Percentiles rank a stretch among this genome's conserved stretches.
These are phyloP conservation scores for Withania somnifera DNA, from an alignment of 305 asterid genomes.

Conservation along the genomic window DNA sequence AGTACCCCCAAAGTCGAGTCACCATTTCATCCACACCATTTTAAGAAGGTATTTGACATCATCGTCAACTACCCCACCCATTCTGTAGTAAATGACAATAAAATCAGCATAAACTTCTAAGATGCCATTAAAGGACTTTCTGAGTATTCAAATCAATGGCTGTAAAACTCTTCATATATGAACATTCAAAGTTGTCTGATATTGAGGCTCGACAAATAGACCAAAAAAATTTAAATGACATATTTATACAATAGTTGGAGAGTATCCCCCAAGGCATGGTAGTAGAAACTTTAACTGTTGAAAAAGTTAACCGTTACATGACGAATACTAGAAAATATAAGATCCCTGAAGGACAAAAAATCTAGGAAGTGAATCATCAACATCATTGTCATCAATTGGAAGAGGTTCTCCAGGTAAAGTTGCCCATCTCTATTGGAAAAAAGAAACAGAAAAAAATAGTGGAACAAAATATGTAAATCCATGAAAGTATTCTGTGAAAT, in stretches of 20 bases:
- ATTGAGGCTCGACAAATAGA: not conserved
- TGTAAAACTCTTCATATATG: not conserved
- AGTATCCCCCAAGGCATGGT: not conserved
- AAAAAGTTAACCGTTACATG: slow-evolving; percentile 46
- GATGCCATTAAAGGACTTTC: not conserved
- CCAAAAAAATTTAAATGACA: not conserved
- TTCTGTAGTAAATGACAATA: not conserved
- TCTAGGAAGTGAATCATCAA: slow-evolving; percentile 92
- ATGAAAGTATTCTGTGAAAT: not conserved
- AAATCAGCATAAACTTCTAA: not conserved
- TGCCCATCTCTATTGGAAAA: slow-evolving; percentile 63
- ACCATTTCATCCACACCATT: too few species aligned
- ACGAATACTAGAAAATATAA: slow-evolving; percentile 50
- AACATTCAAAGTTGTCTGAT: not conserved
- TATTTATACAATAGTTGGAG: not conserved
- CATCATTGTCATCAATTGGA: slow-evolving; percentile 73
- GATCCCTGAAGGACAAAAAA: slow-evolving; percentile 84
- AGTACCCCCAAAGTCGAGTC: too few species aligned
- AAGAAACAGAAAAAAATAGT: not conserved
- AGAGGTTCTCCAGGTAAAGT: slow-evolving; percentile 88
- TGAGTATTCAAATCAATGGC: not conserved
- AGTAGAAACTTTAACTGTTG: not conserved
- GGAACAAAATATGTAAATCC: not conserved
- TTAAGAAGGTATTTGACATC: too few species aligned
- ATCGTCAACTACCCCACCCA: too few species aligned